Evolutionary conservation across 768 basidiomycete species (phyloP).

Genomic region (Chalciporus sphaerocephalus): DNA sequence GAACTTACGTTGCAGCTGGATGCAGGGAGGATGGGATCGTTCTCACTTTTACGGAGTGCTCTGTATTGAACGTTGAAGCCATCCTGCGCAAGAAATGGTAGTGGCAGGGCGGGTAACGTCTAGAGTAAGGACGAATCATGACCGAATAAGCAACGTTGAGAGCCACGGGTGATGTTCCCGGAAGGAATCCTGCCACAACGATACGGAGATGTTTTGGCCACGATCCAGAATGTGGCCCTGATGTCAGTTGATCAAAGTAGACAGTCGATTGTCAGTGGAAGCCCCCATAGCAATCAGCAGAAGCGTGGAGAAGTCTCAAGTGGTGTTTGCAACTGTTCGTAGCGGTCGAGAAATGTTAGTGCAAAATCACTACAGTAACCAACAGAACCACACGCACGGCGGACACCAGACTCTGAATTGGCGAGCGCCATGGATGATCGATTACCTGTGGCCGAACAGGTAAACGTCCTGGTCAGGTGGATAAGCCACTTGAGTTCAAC

Average conservation of each 20-base stretch:
- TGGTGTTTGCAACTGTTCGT: no score
- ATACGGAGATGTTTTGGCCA: neutral
- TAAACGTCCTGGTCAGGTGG: no score
- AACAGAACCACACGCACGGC: no score
- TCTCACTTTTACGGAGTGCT: neutral
- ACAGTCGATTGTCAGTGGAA: neutral
- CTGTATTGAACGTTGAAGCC: constrained; percentile 11
- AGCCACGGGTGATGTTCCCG: constrained; percentile 12
- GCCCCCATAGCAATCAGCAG: constrained; percentile 3
- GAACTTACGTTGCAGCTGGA: neutral
- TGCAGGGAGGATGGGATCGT: neutral
- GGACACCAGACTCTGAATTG: no score
- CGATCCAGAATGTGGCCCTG: no score
- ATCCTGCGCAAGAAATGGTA: constrained; percentile 16
- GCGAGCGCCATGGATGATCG: no score
- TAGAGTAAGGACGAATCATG: neutral
- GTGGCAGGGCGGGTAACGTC: constrained; percentile 7
- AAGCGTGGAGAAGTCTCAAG: neutral
- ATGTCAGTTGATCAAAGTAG: no score
- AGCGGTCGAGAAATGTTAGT: no score
- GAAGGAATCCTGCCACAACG: neutral
- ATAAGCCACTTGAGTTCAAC: no score
- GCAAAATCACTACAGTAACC: no score
- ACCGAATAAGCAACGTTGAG: neutral
- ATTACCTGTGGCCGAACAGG: no score